Conservation (phyloP, 2,329 filamentous ascomycete species). For the Cercospora sojina region DNA sequence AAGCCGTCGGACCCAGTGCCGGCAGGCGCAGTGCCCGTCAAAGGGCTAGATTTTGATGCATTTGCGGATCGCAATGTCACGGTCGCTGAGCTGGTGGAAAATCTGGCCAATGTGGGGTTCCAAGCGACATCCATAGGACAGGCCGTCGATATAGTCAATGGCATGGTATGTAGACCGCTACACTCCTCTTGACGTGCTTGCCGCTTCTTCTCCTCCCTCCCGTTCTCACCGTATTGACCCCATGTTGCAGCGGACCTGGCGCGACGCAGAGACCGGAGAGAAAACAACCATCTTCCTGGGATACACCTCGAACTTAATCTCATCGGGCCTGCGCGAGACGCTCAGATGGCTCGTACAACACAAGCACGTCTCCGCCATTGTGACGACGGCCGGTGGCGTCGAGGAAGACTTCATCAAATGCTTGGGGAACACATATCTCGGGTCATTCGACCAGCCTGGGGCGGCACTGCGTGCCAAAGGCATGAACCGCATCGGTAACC, state of each 20-base stretch:
- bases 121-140: slow-evolving; percentile 79
- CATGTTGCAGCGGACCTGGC: slow-evolving; percentile 67
- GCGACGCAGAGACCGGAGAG: slow-evolving; percentile 73
- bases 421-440: slow-evolving; percentile 88
- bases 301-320: slow-evolving; percentile 97
- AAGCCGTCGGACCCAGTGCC: slow-evolving; percentile 81
- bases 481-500: slow-evolving; percentile 92
- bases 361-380: slow-evolving; percentile 85
- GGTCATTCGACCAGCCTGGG: slow-evolving; percentile 75
- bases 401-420: slow-evolving; percentile 99
- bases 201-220: slow-evolving; percentile 8
- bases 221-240: slow-evolving; percentile 3
- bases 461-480: slow-evolving; percentile 77
- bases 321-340: slow-evolving; percentile 87
- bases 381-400: slow-evolving; percentile 91
- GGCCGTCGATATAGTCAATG: slow-evolving; percentile 87
- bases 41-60: slow-evolving; percentile 89
- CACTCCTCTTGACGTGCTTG: not conserved
- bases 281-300: slow-evolving; percentile 93
- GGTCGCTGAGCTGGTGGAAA: slow-evolving; percentile 76
- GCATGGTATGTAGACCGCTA: slow-evolving; percentile 68
- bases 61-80: slow-evolving; percentile 74
- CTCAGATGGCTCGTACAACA: slow-evolving; percentile 92
- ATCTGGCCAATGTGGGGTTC: slow-evolving; percentile 84
- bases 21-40: slow-evolving; percentile 72